These are phyloP conservation scores for Trypanosomatidae sp. DNA, from an alignment of 208 protist species.

Conservation along the genomic window DNA sequence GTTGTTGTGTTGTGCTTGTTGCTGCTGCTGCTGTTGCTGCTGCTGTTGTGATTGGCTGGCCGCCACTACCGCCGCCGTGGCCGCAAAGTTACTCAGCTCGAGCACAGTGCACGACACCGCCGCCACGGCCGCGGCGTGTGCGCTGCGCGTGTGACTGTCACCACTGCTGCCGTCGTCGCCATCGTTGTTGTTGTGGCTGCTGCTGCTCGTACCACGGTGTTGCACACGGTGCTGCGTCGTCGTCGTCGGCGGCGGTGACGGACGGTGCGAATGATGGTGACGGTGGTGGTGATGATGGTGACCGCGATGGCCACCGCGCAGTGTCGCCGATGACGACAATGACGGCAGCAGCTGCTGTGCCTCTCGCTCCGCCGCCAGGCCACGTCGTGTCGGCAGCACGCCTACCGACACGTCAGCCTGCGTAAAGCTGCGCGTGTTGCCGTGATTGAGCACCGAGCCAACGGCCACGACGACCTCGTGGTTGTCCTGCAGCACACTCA, in stretches of 20 bases:
- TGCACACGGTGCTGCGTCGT: background rate
- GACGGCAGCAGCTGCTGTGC: background rate
- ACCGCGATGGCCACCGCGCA: background rate
- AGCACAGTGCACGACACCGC: background rate
- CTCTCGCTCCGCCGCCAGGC: slow-evolving; percentile 62
- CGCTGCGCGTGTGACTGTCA: background rate
- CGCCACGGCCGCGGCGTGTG: background rate
- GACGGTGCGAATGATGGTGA: background rate
- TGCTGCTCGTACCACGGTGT: background rate
- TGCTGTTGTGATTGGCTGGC: background rate
- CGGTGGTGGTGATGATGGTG: slow-evolving; percentile 1
- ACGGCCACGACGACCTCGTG: slow-evolving; percentile 88
- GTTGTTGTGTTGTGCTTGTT: background rate
- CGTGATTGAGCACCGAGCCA: slow-evolving; percentile 85
- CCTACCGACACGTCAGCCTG: slow-evolving; percentile 86
- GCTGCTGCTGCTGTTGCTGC: background rate
- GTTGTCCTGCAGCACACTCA: slow-evolving; percentile 91
- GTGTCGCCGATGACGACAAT: background rate
- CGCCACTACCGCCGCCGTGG: background rate
- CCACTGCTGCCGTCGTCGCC: no score
- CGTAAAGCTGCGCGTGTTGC: slow-evolving; percentile 85
- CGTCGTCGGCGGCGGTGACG: background rate
- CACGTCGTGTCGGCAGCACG: slow-evolving; percentile 71
- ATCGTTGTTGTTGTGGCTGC: background rate
- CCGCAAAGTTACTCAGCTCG: background rate